These are phyloP conservation scores for Cornus controversa DNA, from an alignment of 148 eudicot species.

Conservation along the genomic window DNA sequence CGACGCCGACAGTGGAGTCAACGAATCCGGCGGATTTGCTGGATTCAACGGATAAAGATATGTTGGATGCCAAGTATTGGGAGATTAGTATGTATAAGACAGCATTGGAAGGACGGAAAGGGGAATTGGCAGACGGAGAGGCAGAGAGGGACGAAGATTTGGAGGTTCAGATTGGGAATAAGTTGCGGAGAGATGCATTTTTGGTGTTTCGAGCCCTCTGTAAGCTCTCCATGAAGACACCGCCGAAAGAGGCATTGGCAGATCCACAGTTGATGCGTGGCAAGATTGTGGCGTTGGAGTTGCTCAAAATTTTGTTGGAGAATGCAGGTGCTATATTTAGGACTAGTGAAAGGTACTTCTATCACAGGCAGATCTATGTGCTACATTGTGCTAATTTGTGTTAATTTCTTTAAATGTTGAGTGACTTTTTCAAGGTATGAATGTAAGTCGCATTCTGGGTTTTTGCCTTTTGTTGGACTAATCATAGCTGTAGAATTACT, in stretches of 20 bases:
- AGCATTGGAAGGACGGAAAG: conserved; percentile 93
- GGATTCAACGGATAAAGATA: conserved; percentile 97
- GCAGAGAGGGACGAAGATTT: conserved; percentile 82
- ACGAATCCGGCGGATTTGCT: conserved; percentile 94
- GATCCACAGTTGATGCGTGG: conserved; percentile 92
- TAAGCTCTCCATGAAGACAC: conserved; percentile 97
- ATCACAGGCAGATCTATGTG: not conserved
- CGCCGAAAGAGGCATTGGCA: conserved; percentile 82
- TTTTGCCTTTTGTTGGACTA: too few species aligned
- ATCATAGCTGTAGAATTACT: too few species aligned
- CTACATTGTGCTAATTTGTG: not conserved
- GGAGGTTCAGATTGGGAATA: conserved; percentile 97
- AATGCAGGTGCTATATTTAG: conserved; percentile 96
- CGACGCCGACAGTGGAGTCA: conserved; percentile 78
- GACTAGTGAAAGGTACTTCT: conserved; percentile 90
- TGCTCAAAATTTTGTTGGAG: conserved; percentile 98
- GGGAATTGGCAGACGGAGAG: conserved; percentile 87
- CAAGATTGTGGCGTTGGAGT: conserved; percentile 90
- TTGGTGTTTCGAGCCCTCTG: conserved; percentile 94
- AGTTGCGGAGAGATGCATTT: conserved; percentile 89
- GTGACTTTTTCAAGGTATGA: not conserved
- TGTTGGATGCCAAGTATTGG: conserved; percentile 99
- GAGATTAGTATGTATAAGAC: conserved; percentile 97
- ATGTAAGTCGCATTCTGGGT: not conserved
- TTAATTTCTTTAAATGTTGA: not conserved